Conservation (phyloP, 306 rosid species). For the Corylus americana region DNA sequence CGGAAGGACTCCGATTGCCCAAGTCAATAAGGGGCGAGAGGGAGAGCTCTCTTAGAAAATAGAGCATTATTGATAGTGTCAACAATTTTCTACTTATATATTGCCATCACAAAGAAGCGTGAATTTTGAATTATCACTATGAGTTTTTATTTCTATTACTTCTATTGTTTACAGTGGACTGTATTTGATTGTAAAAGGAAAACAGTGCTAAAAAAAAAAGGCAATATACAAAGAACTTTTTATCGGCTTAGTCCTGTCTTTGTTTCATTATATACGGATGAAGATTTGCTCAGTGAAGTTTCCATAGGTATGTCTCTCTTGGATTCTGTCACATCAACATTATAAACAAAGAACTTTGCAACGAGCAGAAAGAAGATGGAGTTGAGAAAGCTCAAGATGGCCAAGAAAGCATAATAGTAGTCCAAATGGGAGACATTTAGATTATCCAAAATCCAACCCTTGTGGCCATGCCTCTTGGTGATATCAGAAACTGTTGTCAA, state of each 20-base stretch:
- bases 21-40: no score
- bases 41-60: no score
- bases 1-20: no score
- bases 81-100: no score
- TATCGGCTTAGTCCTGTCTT: conserved; percentile 20
- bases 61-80: no score
- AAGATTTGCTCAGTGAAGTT: conserved; percentile 9
- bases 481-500: conserved; percentile 53
- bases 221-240: no score
- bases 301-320: conserved; percentile 28
- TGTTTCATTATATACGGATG: neutral
- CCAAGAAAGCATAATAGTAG: conserved; percentile 65
- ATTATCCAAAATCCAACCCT: conserved; percentile 78
- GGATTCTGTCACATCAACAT: conserved; percentile 32
- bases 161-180: no score
- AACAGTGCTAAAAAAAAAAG: no score
- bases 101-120: no score
- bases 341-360: conserved; percentile 64
- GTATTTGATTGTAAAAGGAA: no score
- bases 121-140: no score
- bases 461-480: conserved; percentile 46
- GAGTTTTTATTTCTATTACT: no score
- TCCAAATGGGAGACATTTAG: conserved; percentile 64
- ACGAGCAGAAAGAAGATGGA: conserved; percentile 58
- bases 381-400: conserved; percentile 55